Base-by-base conservation (phyloP, 75 land plant genomes). In the Pinus albicaulis region DNA sequence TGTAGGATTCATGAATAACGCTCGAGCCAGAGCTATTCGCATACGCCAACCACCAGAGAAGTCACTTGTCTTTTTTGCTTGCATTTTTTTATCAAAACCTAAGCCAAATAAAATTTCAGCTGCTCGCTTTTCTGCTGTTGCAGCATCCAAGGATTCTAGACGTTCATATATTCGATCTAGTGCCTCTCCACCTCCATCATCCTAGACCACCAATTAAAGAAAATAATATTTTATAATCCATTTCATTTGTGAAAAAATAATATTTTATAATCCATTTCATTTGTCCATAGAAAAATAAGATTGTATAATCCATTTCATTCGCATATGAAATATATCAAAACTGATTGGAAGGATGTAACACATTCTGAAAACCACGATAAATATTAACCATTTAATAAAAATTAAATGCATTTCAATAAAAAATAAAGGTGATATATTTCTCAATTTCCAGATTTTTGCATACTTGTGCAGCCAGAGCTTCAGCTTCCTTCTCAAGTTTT, bases 41-140 rank as follows among this genome's bases (percentile, higher is more conserved):
- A 97, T 97, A 24, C 92, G 83, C 99, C 99, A 97, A 13, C 99
- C 99, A 76, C 98, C 98, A 77, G 99, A 97, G 72, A 97, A 97
- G 68, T 94, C 99, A 4, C 87, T 82, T 3, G 99, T 96, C 78
- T 87, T 88, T 79, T 96, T 94, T 5, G 86, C 85, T 76, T 92
- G 95, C 95, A 90, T 95, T 56, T 74, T 73, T 80, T 92, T 95
- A 55, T 65, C 84, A 62, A 90, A 95, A 44, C 95, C 95, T 69
- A 95, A 85, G 17, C 98, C 95, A 87, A 61, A 85, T 66, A 95
- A 81, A 52, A 95, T 95, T 73, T 95, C 93, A 76, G 98, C 98
- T 75, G 93, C 98, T 59, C 98, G 86, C 74, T 92, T 95, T 84
- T 95, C 98, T 24, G 95, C 98, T 56, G 98, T 95, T n/a, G 95